Evolutionary conservation across 2,329 filamentous ascomycete species (phyloP), one percentile per base, ranked within the genome.

Genomic region (Coniochaeta sp.): DNA sequence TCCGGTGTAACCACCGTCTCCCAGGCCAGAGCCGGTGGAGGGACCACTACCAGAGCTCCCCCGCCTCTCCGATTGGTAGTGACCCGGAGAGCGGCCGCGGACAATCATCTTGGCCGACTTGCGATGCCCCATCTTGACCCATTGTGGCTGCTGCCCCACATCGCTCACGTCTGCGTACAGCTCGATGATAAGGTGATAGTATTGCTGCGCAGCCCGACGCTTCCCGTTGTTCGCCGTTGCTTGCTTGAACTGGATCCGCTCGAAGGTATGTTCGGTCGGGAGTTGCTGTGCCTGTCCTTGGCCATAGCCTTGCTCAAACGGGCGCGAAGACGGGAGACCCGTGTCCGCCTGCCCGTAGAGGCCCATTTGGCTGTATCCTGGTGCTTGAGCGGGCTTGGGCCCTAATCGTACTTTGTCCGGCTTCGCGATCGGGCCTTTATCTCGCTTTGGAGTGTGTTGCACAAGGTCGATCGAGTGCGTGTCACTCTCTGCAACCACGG

Each of bases 161-260:
- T 72, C 69, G 2, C 84, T 81, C 8, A 91, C 76, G 64, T 93
- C 87, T 8, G 84, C 90, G 73, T 86, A 91, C 1, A 96, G 83
- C 70, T 96, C 91, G 4, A 96, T 88, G 54, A 96, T 84, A n/a
- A 97, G 80, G 67, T 95, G 90, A 69, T 96, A 96, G 72, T 92
- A 96, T 67, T 96, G 93, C 70, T 97, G 92, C 19, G 92, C 91
- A 1, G 92, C 92, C 60, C 93, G 82, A 65, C 93, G 83, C 73
- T 96, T 96, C 55, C 92, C 92, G 66, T 97, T 97, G 76, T 96
- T 97, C 26, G 91, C 91, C 0, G 92, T 96, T 1, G 93, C 92
- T 65, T 91, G 90, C 72, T 96, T 96, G 81, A 96, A 97, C 68
- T 96, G 92, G 58, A 96, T 95, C 12, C 93, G 87, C 70, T 96